Percentiles rank a stretch among this genome's conserved stretches.
These are phyloP conservation scores for Phytophthora hybrid DNA, from an alignment of 352 stramenopile species.

Conservation along the genomic window DNA sequence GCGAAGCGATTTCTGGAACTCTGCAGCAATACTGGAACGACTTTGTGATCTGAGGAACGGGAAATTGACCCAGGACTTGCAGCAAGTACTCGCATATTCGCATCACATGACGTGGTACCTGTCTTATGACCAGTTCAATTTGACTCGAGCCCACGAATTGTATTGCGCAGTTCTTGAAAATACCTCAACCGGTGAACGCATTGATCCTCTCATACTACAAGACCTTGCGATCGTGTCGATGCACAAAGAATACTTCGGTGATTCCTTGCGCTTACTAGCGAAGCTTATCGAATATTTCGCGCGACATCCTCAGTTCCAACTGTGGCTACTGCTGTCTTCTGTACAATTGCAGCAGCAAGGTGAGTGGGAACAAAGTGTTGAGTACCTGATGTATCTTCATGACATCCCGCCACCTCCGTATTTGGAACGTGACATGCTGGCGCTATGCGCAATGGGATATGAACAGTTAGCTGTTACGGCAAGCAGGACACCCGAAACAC, in stretches of 20 bases:
- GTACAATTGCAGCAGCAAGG: conserved; percentile 68
- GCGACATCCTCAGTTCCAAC: conserved; percentile 48
- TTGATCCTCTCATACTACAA: conserved; percentile 60
- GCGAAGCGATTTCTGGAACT: conserved; percentile 66
- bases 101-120: conserved; percentile 78
- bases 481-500: background rate
- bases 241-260: conserved; percentile 58
- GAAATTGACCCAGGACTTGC: conserved; percentile 12
- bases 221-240: conserved; percentile 73
- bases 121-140: conserved; percentile 62
- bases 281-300: conserved; percentile 71
- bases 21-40: conserved; percentile 59
- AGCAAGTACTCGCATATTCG: conserved; percentile 55
- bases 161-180: conserved; percentile 50
- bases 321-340: conserved; percentile 70
- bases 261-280: conserved; percentile 61
- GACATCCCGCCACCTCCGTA: conserved; percentile 63
- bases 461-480: conserved; percentile 33
- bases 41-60: conserved; percentile 22
- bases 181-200: background rate
- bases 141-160: conserved; percentile 54
- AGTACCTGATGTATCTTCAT: conserved; percentile 67
- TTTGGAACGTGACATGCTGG: conserved; percentile 66
- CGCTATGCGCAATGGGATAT: conserved; percentile 63
- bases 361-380: conserved; percentile 62